A percentile compares a stretch with the other conserved stretches of the same genome.
These are phyloP conservation scores for Paramecium bursaria DNA, from an alignment of 73 alveolate species.

Conservation along the genomic window DNA sequence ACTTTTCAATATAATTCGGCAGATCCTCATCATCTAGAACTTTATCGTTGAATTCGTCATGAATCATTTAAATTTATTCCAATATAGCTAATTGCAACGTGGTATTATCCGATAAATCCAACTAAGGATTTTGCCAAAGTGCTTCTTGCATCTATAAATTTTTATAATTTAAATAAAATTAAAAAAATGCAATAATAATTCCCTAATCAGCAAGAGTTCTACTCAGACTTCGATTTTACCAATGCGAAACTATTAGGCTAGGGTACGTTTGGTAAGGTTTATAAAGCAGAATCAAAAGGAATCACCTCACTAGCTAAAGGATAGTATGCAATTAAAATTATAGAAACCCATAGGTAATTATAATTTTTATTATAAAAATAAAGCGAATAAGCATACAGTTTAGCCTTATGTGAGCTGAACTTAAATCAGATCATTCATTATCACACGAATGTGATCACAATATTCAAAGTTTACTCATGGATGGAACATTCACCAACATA, in stretches of 20 bases:
- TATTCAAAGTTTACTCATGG: slow-evolving; percentile 34
- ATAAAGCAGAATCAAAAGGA: slow-evolving; percentile 40
- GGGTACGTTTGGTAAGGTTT: slow-evolving; percentile 44
- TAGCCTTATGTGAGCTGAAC: slow-evolving; percentile 28
- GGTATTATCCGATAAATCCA: no score
- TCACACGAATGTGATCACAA: slow-evolving; percentile 9
- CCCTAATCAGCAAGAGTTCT: slow-evolving; percentile 5
- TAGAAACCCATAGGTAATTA: slow-evolving; percentile 35
- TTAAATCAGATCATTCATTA: slow-evolving; percentile 22
- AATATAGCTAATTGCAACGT: neutral
- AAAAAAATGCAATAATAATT: no score
- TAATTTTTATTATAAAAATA: neutral
- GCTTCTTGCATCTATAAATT: no score
- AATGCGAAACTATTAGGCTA: slow-evolving; percentile 5
- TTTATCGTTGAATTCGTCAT: neutral
- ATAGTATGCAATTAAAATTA: slow-evolving; percentile 35
- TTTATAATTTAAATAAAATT: no score
- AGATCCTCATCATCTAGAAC: neutral
- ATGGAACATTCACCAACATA: slow-evolving; percentile 20
- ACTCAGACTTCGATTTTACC: slow-evolving; percentile 22
- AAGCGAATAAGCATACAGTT: slow-evolving; percentile 35
- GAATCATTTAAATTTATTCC: neutral
- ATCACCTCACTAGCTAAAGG: slow-evolving; percentile 22
- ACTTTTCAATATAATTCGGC: neutral
- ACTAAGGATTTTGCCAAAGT: no score